Conservation (phyloP, 257 asterid species). For the Ophiorrhiza pumila region DNA sequence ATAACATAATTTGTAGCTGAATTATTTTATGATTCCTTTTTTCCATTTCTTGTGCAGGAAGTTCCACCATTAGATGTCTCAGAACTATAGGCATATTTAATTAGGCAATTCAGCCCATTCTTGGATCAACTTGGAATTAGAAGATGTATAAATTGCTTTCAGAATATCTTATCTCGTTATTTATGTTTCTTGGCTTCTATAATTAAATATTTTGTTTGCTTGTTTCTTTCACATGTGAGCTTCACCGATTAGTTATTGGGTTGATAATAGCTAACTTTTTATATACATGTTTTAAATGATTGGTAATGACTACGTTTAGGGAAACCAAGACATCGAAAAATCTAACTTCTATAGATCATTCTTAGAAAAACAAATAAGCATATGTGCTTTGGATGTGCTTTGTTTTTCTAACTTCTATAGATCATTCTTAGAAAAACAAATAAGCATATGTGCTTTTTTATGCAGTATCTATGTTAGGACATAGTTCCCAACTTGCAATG, state of each 20-base stretch:
- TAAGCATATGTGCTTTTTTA: no score
- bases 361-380: not conserved
- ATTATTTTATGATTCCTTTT: conserved; percentile 15
- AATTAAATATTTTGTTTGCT: not conserved
- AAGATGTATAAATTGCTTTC: conserved; percentile 47
- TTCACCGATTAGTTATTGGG: not conserved
- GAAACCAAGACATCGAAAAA: not conserved
- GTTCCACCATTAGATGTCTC: conserved; percentile 92
- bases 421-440: no score
- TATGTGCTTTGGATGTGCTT: not conserved
- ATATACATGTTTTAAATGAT: not conserved
- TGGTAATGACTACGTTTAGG: not conserved
- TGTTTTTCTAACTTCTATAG: no score
- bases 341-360: not conserved
- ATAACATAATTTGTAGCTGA: not conserved
- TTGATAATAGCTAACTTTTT: not conserved
- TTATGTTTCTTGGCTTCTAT: not conserved
- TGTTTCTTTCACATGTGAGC: not conserved
- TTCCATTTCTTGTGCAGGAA: conserved; percentile 47
- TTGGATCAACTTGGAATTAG: conserved; percentile 89
- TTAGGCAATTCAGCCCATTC: conserved; percentile 91
- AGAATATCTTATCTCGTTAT: not conserved
- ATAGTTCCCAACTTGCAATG: not conserved
- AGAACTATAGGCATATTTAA: conserved; percentile 80
- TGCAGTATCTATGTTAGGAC: not conserved